Base-by-base conservation (phyloP, 129 eudicot species). In the Oenanthe sinensis region DNA sequence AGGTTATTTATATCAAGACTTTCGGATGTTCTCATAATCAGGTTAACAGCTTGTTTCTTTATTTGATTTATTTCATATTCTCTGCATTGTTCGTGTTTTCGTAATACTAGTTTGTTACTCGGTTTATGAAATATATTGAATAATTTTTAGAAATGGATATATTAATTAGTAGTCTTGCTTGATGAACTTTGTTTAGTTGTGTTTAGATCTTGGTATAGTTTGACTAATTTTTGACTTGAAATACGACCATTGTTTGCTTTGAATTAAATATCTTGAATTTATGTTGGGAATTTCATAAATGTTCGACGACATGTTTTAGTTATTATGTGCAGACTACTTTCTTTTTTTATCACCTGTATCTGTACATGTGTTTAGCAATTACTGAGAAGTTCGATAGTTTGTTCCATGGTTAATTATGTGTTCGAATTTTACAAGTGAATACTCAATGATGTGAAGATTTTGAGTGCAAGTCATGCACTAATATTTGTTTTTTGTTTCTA, bases 11-110 rank as follows among this genome's bases (percentile, higher is more conserved):
- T 79, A 82, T 95, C 75, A 95, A 95, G 88, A 95, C 98, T 72
- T 95, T 95, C 80, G 98, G 98, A 13, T 95, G 98, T 80, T 95
- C 98, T n/a, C 98, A 95, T 83, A 95, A 95, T 83, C 98, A 95
- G 97, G 98, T 95, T n/a, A n/a, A n/a, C n/a, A 60, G 71, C 44
- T 26, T 68, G 73, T 16, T 37, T 68, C 20, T 6, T 52, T 14
- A 0, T 36, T 2, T 22, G 20, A 12, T 67, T 67, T 62, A 12
- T 67, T 67, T 62, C 16, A 24, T 6, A 19, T 22, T 8, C 26
- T 4, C 67, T 12, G 13, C 30, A 22, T 58, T 10, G 67, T 19
- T n/a, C 22, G 4, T 58, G 12, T n/a, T 58, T 0, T 58, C 5
- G 42, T 39, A 39, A 39, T 5, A 39, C 5, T 1, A 39, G 42